phyloP scores from a whole-genome alignment of 345 rosid species.

The Aquilaria sinensis region DNA sequence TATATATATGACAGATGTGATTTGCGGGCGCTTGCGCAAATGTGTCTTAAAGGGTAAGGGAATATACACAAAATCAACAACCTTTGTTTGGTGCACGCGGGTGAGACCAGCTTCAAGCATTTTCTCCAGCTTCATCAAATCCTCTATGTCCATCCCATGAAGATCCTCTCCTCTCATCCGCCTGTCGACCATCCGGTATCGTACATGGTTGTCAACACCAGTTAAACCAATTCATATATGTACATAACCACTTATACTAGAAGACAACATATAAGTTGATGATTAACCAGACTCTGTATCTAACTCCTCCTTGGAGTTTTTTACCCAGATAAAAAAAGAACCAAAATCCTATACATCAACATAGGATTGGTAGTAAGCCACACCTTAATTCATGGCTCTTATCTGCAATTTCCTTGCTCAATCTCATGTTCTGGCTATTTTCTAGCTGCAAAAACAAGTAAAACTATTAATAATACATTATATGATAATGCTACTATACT shows the following conservation, averaged over 20 bases:
- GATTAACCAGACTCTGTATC: no score
- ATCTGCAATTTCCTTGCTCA: slow-evolving; percentile 49
- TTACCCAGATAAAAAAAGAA: no score
- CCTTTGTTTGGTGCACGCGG: slow-evolving; percentile 34
- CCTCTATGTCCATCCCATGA: slow-evolving; percentile 39
- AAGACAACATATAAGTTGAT: neutral
- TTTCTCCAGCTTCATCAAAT: slow-evolving; percentile 39
- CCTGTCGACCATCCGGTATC: slow-evolving; percentile 14
- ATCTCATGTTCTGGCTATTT: slow-evolving; percentile 25
- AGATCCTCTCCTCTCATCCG: slow-evolving; percentile 55
- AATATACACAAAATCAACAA: neutral
- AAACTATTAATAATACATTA: no score
- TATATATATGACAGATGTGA: no score
- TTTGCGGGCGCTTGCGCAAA: neutral
- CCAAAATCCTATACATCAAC: neutral
- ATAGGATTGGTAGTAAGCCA: neutral
- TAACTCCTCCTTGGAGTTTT: no score
- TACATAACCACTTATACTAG: no score
- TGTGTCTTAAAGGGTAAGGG: no score
- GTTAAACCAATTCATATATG: no score
- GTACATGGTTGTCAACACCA: no score
- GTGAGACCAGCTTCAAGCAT: slow-evolving; percentile 37
- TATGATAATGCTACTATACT: no score
- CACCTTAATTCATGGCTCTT: slow-evolving; percentile 54
- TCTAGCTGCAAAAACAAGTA: slow-evolving; percentile 33